Evolutionary conservation across 2,329 filamentous ascomycete species (phyloP).

Genomic region (Ceratocystis lukuohia): DNA sequence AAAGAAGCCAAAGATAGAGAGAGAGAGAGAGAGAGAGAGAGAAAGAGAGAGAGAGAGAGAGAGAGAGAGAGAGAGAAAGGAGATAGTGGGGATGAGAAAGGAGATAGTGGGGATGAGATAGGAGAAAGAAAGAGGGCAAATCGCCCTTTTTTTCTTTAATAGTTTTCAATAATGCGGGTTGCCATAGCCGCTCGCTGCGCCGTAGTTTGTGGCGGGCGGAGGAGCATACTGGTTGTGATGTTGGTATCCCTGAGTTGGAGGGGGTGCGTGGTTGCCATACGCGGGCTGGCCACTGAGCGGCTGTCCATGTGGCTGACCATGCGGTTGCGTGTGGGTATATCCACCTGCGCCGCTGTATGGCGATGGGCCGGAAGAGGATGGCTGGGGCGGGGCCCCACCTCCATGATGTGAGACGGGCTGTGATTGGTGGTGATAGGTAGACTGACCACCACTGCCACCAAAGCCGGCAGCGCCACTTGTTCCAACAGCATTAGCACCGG

Average conservation of each 20-base stretch:
- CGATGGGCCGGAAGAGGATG: constrained; percentile 1
- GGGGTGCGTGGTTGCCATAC: constrained; percentile 19
- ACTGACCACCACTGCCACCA: constrained; percentile 23
- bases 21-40: not conserved
- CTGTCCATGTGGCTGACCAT: constrained; percentile 18
- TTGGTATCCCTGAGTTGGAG: constrained; percentile 20
- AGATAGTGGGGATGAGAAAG: no score
- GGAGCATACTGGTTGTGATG: constrained; percentile 22
- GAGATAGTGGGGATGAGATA: not conserved
- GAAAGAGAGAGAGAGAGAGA: not conserved
- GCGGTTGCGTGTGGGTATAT: constrained; percentile 11
- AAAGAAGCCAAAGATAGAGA: not conserved
- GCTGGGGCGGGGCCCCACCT: constrained; percentile 14
- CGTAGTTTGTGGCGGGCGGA: constrained; percentile 17
- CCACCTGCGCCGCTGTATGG: constrained; percentile 12
- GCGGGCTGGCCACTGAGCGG: constrained; percentile 21
- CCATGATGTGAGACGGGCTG: constrained; percentile 14
- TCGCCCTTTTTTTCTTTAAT: not conserved
- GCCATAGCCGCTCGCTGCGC: constrained; percentile 11
- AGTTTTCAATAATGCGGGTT: constrained; percentile 13
- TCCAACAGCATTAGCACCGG: constrained; percentile 22
- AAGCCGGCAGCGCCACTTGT: constrained; percentile 23
- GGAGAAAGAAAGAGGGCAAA: no score
- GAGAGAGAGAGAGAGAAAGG: not conserved
- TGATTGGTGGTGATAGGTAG: constrained; percentile 23